phyloP scores from a whole-genome alignment of 345 rosid genomes.

The Aquilaria sinensis region DNA sequence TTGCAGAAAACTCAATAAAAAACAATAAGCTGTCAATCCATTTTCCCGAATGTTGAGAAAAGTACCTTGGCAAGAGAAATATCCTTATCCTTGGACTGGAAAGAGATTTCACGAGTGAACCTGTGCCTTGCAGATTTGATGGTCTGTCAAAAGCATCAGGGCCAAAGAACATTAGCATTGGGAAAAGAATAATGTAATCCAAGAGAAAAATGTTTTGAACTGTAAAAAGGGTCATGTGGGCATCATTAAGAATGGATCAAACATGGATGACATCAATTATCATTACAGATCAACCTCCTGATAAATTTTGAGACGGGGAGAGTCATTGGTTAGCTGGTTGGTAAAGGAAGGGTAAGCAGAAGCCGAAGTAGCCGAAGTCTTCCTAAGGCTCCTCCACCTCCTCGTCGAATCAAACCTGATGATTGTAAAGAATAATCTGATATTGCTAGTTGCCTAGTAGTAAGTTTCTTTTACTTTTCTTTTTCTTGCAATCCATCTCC shows the following conservation, averaged over 20 bases:
- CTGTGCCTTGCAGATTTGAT: slow-evolving; percentile 51
- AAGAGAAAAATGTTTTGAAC: not conserved
- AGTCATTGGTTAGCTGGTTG: slow-evolving; percentile 53
- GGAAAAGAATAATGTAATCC: slow-evolving; percentile 4
- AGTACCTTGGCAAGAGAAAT: slow-evolving; percentile 76
- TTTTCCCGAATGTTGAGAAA: not conserved
- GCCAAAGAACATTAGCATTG: slow-evolving; percentile 19
- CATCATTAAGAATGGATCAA: slow-evolving; percentile 18
- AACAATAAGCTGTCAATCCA: slow-evolving; percentile 8
- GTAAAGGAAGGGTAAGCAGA: slow-evolving; percentile 65
- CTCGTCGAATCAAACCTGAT: slow-evolving; percentile 65
- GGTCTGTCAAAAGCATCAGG: slow-evolving; percentile 35
- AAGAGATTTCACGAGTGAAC: slow-evolving; percentile 70
- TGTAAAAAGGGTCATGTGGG: slow-evolving; percentile 1
- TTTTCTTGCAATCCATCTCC: slow-evolving; percentile 17
- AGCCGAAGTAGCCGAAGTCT: slow-evolving; percentile 33
- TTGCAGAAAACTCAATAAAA: not conserved
- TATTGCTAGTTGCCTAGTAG: slow-evolving; percentile 31
- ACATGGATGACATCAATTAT: slow-evolving; percentile 6
- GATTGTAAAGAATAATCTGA: slow-evolving; percentile 64
- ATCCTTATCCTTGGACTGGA: slow-evolving; percentile 67
- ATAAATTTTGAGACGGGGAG: slow-evolving; percentile 46
- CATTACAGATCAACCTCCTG: slow-evolving; percentile 69
- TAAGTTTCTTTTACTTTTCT: slow-evolving; percentile 20
- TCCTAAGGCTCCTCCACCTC: slow-evolving; percentile 34